These are phyloP conservation scores for Conoideocrella luteorostrata DNA, from an alignment of 2,329 filamentous ascomycete species.

Conservation along the genomic window DNA sequence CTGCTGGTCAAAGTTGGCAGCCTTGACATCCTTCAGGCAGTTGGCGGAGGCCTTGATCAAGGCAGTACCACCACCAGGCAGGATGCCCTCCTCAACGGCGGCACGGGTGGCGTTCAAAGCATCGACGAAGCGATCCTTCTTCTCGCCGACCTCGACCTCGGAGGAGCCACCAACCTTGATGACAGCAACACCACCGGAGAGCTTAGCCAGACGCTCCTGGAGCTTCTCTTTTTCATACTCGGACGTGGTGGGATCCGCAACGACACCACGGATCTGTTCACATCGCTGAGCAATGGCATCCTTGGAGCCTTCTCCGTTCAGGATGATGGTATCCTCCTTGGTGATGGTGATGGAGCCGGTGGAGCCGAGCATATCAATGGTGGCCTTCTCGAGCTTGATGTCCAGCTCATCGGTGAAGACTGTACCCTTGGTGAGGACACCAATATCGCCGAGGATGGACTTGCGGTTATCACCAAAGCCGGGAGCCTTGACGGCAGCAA, in stretches of 20 bases:
- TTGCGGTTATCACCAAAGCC: conserved; percentile 99
- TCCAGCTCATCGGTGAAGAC: conserved; percentile 99
- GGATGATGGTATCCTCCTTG: conserved; percentile 98
- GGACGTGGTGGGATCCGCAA: conserved; percentile 85
- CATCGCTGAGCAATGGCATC: conserved; percentile 89
- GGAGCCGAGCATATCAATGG: conserved; percentile 88
- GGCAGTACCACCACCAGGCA: conserved; percentile 95
- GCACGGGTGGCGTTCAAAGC: conserved; percentile 96
- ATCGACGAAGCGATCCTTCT: conserved; percentile 99
- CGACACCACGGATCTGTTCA: conserved; percentile 98
- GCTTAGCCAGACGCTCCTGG: conserved; percentile 98
- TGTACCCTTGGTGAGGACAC: conserved; percentile 89
- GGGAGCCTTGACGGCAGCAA: conserved; percentile 96
- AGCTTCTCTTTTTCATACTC: conserved; percentile 99
- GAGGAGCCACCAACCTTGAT: conserved; percentile 98
- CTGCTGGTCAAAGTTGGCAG: conserved; percentile 97
- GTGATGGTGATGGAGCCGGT: conserved; percentile 99
- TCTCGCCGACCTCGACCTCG: conserved; percentile 98
- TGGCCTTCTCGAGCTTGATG: conserved; percentile 98
- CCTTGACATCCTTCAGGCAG: conserved; percentile 75
- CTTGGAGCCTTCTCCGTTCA: conserved; percentile 95
- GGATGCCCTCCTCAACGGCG: conserved; percentile 97
- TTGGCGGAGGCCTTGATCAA: conserved; percentile 95
- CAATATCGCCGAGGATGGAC: conserved; percentile 96
- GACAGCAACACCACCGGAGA: conserved; percentile 96